Conservation (phyloP, 176 grass and related monocot genomes). For the barley (Hordeum vulgare) region MorexV3_pseudomolecules_assembly NC_058524.1:531706100-531706599, state of each 20-base stretch:
- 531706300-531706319: neutral
- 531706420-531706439: slow-evolving; percentile 19
- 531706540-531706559: slow-evolving; percentile 60
- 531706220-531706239: neutral
- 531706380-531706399: neutral
- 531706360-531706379: neutral
- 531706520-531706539: slow-evolving; percentile 59
- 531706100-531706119: neutral
- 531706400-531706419: neutral
- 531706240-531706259: neutral
- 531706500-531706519: slow-evolving; percentile 51
- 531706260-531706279: neutral
- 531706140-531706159: slow-evolving; percentile 10
- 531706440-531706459: slow-evolving; percentile 39
- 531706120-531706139: neutral
- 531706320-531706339: neutral
- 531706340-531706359: neutral
- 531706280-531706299: neutral
- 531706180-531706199: slow-evolving; percentile 11
- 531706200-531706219: neutral
- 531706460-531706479: slow-evolving; percentile 54
- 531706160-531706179: neutral
- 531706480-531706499: slow-evolving; percentile 88
- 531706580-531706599: slow-evolving; percentile 49
- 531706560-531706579: slow-evolving; percentile 38